Conservation (phyloP, 805 yeast species). For the Zygosaccharomyces gambellarensis region DNA sequence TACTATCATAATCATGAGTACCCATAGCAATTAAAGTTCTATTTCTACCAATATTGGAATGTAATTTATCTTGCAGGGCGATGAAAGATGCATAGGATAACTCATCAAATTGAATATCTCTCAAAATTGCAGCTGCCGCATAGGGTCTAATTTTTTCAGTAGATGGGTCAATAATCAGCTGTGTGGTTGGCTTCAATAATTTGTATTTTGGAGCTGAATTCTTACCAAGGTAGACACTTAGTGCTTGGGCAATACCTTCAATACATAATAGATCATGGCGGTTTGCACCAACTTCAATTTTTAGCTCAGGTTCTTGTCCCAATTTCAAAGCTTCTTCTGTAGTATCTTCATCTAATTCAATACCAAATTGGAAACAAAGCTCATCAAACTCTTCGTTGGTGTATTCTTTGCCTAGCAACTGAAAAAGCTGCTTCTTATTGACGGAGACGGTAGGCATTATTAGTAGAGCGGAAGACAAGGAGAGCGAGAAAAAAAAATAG, state of each 20-base stretch:
- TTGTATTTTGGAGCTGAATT: slow-evolving; percentile 60
- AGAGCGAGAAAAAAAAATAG: background rate
- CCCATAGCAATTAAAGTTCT: slow-evolving; percentile 98
- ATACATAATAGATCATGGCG: slow-evolving; percentile 97
- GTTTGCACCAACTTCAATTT: slow-evolving; percentile 96
- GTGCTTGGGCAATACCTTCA: slow-evolving; percentile 95
- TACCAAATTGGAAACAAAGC: slow-evolving; percentile 94
- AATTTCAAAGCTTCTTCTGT: slow-evolving; percentile 49
- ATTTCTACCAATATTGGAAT: slow-evolving; percentile 91
- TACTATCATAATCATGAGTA: slow-evolving; percentile 86
- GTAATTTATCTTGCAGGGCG: slow-evolving; percentile 92
- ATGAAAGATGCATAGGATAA: slow-evolving; percentile 91
- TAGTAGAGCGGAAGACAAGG: background rate
- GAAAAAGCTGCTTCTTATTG: slow-evolving; percentile 87
- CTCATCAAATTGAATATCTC: slow-evolving; percentile 75
- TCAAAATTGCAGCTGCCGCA: slow-evolving; percentile 91
- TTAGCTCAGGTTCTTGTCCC: slow-evolving; percentile 78
- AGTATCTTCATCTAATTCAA: slow-evolving; percentile 96
- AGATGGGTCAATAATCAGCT: slow-evolving; percentile 69
- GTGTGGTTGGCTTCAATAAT: slow-evolving; percentile 57
- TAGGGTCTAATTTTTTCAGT: slow-evolving; percentile 78
- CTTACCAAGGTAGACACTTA: slow-evolving; percentile 83
- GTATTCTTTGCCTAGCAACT: slow-evolving; percentile 63
- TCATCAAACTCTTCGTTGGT: slow-evolving; percentile 94
- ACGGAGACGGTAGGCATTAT: slow-evolving; percentile 95